Conservation (phyloP, 1,139 yeast species). For the Candida pseudoviswanathii region DNA sequence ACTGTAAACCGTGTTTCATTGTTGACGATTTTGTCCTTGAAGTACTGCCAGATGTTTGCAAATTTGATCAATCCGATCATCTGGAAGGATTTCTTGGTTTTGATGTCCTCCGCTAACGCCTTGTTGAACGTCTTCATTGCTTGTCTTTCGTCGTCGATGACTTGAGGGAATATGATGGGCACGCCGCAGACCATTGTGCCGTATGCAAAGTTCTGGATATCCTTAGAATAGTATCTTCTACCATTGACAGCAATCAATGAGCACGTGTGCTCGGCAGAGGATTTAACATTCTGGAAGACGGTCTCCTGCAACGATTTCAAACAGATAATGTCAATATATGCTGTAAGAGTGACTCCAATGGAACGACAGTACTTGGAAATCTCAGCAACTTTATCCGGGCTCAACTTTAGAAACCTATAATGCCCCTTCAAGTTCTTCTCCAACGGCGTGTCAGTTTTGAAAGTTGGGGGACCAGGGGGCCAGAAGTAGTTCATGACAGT, state of each 20-base stretch:
- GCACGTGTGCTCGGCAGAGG: constrained; percentile 15
- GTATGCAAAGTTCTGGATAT: constrained; percentile 18
- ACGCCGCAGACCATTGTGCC: constrained; percentile 25
- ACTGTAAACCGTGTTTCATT: constrained; percentile 20
- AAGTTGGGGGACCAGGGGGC: constrained; percentile 16
- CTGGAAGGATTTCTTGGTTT: constrained; percentile 18
- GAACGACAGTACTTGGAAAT: constrained; percentile 21
- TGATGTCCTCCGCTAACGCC: constrained; percentile 15
- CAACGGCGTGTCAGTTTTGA: constrained; percentile 18
- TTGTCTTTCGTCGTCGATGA: constrained; percentile 8
- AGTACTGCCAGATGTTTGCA: constrained; percentile 17
- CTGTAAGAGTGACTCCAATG: constrained; percentile 28
- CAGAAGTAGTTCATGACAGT: constrained; percentile 8
- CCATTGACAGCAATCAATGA: constrained; percentile 28
- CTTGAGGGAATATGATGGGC: constrained; percentile 16
- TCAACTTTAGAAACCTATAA: constrained; percentile 21
- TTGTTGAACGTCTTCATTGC: constrained; percentile 20
- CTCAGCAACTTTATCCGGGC: constrained; percentile 14
- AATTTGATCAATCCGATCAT: constrained; percentile 18
- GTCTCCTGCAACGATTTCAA: constrained; percentile 27
- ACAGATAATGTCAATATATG: constrained; percentile 25
- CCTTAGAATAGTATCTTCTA: constrained; percentile 27
- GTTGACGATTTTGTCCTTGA: constrained; percentile 13
- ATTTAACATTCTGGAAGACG: constrained; percentile 18
- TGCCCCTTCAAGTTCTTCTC: constrained; percentile 15